phyloP scores from a whole-genome alignment of 2,329 filamentous ascomycete genomes.

The Alternaria solani region DNA sequence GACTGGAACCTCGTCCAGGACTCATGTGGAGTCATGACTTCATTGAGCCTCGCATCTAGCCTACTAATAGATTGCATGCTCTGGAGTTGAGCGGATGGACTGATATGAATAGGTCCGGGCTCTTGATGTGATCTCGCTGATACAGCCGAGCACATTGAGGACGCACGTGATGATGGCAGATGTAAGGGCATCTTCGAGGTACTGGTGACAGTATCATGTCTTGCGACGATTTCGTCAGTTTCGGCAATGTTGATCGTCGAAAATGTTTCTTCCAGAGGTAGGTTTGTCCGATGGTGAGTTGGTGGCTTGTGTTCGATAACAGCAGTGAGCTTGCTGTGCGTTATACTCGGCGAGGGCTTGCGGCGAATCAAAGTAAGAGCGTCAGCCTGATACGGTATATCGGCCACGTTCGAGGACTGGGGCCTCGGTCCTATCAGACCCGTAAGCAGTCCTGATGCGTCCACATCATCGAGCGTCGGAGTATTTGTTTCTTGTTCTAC shows the following conservation, averaged over 20 bases:
- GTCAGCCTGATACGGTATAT: not conserved
- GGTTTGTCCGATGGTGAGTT: not conserved
- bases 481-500: not conserved
- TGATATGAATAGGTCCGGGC: slow-evolving; percentile 14
- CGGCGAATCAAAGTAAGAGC: not conserved
- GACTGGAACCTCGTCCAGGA: not conserved
- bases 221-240: not conserved
- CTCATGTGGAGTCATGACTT: not conserved
- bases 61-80: slow-evolving; percentile 19
- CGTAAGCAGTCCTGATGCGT: not conserved
- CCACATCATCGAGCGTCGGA: not conserved
- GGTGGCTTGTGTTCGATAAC: not conserved
- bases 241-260: not conserved
- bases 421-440: slow-evolving; percentile 1
- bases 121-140: slow-evolving; percentile 10
- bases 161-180: slow-evolving; percentile 6
- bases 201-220: not conserved
- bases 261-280: not conserved
- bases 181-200: not conserved
- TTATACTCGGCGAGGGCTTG: not conserved
- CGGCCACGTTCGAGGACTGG: not conserved
- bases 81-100: slow-evolving; percentile 14
- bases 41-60: slow-evolving; percentile 1
- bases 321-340: slow-evolving; percentile 1
- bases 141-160: slow-evolving; percentile 10